phyloP scores from a whole-genome alignment of 768 basidiomycete species.

The Leccinum longicurvipes region DNA sequence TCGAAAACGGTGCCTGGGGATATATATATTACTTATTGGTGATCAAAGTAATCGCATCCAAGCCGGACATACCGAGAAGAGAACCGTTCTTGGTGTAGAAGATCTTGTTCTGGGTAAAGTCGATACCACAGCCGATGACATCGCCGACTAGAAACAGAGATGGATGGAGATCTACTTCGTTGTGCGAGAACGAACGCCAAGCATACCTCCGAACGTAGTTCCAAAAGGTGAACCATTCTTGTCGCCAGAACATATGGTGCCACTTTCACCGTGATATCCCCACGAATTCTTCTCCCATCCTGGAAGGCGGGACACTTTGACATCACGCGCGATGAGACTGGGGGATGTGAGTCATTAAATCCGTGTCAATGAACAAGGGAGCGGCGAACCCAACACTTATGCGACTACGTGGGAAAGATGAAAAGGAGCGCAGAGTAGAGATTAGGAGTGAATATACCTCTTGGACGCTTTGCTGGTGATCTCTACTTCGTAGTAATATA shows the following conservation, averaged over 20 bases:
- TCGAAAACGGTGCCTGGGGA: constrained; percentile 64
- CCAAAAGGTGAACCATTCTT: constrained; percentile 72
- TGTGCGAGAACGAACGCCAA: background rate
- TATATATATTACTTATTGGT: constrained; percentile 4
- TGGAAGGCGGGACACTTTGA: constrained; percentile 71
- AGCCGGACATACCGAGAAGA: constrained; percentile 49
- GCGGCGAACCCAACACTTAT: constrained; percentile 73
- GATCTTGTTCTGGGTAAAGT: constrained; percentile 73
- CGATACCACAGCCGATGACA: constrained; percentile 87
- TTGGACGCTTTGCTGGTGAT: constrained; percentile 75
- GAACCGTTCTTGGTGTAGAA: constrained; percentile 91
- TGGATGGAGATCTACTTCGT: background rate
- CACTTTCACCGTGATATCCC: constrained; percentile 94
- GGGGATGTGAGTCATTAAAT: constrained; percentile 10
- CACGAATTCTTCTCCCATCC: constrained; percentile 85
- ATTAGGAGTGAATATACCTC: constrained; percentile 49
- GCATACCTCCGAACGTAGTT: constrained; percentile 76
- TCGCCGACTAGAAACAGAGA: constrained; percentile 62
- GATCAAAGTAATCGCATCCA: constrained; percentile 2
- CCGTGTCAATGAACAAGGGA: background rate
- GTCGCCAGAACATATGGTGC: constrained; percentile 70
- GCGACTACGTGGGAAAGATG: constrained; percentile 43
- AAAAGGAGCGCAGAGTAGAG: constrained; percentile 10
- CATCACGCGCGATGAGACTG: constrained; percentile 66
- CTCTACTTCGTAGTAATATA: constrained; percentile 93